These are phyloP conservation scores for Pharnaceum exiguum DNA, from an alignment of 148 eudicot genomes.

Conservation along the genomic window DNA sequence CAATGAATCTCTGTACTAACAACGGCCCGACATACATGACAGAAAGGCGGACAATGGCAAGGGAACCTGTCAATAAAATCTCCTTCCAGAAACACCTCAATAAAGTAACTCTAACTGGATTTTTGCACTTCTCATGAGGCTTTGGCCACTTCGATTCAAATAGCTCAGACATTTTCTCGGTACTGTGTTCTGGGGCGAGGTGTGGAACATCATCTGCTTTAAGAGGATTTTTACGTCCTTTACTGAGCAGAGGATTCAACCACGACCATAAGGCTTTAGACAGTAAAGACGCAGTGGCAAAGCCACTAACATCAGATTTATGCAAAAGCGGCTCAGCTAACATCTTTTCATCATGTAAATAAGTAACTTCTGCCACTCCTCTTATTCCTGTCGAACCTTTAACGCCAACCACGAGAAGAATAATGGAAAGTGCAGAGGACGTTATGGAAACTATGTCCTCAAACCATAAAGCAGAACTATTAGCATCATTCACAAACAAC, in stretches of 20 bases:
- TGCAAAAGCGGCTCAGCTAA: slow-evolving; percentile 47
- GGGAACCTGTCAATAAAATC: slow-evolving; percentile 57
- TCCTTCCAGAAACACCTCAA: slow-evolving; percentile 82
- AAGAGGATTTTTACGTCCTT: slow-evolving; percentile 70
- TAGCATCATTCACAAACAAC: slow-evolving; percentile 18
- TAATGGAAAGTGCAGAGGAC: slow-evolving; percentile 37
- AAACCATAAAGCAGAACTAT: slow-evolving; percentile 21
- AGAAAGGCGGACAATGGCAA: slow-evolving; percentile 67
- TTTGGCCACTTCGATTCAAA: slow-evolving; percentile 81
- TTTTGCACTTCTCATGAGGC: slow-evolving; percentile 55
- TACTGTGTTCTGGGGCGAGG: slow-evolving; percentile 72
- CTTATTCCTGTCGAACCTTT: slow-evolving; percentile 60
- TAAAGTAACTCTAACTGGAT: slow-evolving; percentile 68
- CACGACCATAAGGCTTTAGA: slow-evolving; percentile 79
- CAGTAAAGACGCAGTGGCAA: slow-evolving; percentile 56
- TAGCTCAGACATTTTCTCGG: slow-evolving; percentile 60
- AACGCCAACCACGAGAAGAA: slow-evolving; percentile 43
- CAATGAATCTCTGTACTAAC: slow-evolving; percentile 60
- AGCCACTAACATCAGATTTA: slow-evolving; percentile 43
- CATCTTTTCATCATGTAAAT: slow-evolving; percentile 18
- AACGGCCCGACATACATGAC: slow-evolving; percentile 85
- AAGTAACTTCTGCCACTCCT: slow-evolving; percentile 18
- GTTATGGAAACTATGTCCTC: slow-evolving; percentile 48
- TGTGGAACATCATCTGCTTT: slow-evolving; percentile 59
- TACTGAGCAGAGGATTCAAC: slow-evolving; percentile 69